Base-by-base conservation (phyloP, 2,329 filamentous ascomycete genomes). In the Colletotrichum lentis region DNA sequence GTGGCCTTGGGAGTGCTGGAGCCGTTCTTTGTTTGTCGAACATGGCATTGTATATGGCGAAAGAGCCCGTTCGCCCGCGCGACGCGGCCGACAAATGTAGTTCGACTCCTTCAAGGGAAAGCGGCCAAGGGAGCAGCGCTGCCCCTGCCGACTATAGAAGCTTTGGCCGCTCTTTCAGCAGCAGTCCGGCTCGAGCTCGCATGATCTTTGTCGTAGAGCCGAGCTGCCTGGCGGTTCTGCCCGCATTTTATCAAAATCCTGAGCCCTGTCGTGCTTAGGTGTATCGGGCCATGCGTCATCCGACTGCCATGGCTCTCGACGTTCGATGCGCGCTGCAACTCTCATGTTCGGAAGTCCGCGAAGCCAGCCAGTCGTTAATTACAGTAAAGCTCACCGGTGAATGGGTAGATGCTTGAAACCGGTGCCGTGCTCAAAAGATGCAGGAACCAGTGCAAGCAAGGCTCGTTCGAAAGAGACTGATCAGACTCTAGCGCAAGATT, bases 111-210 rank as follows among this genome's bases (percentile, higher is more conserved):
- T 24, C 49, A n/a, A 52, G 14, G 16, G 18, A 14, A 39, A 18
- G 57, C 35, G 46, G 57, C 47, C 50, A 31, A 60, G 22, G 35
- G 14, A 50, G 44, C 46, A 20, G 31, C 11, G 24, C 44, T 43
- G 47, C 43, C 35, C 47, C 41, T 58, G 55, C 55, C n/a, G 18
- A 5, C 20, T 47, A 27, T 14, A 12, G 46, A 35, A 60, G 57
- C 57, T 50, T 35, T 50, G 31, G 31, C 44, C 44, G 50, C 37
- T 53, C 24, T 44, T 18, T 8, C n/a, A 24, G 52, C 52, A 24
- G 52, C 52, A 27, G 12, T 22, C 16, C 16, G 31, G 24, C 20
- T 27, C 5, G 35, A 27, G 20, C 22, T 12, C 22, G 5, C 20
- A 56, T 41, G 53, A n/a, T 16, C 35, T 53, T 35, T 3, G 27